A percentile compares a stretch with the other conserved stretches of the same genome.
These are phyloP conservation scores for Scedosporium aurantiacum DNA, from an alignment of 2,329 filamentous ascomycete genomes.

Conservation along the genomic window DNA sequence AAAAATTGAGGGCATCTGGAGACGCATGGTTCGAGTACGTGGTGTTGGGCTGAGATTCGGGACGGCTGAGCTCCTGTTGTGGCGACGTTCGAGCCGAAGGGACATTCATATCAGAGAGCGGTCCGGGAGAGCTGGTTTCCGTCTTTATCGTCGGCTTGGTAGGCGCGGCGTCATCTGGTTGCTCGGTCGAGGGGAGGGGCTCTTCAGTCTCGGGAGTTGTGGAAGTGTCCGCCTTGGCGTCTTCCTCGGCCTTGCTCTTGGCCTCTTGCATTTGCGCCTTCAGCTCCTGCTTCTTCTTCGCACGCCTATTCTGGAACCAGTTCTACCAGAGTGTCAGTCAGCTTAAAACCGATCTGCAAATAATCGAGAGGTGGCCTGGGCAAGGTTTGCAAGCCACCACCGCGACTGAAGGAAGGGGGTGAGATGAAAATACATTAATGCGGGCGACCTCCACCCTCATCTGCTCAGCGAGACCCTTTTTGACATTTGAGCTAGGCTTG, in stretches of 20 bases:
- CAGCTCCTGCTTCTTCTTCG: conserved; percentile 53
- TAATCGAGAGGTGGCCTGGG: background rate
- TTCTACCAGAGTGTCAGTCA: conserved; percentile 32
- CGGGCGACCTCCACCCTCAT: conserved; percentile 53
- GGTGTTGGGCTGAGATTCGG: background rate
- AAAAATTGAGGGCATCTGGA: background rate
- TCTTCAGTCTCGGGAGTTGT: background rate
- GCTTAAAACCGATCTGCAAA: background rate
- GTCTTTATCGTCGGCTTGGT: background rate
- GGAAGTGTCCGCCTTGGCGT: background rate
- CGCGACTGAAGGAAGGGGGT: background rate
- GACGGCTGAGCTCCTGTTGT: background rate
- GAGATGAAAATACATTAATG: conserved; percentile 40
- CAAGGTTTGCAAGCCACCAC: no score
- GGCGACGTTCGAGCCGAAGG: background rate
- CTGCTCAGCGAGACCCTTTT: conserved; percentile 48
- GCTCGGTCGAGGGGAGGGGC: background rate
- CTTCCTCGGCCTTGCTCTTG: conserved; percentile 1
- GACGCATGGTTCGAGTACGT: background rate
- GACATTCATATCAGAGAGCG: background rate
- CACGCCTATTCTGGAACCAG: conserved; percentile 58
- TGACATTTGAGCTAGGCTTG: conserved; percentile 51
- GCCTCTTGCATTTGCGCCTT: conserved; percentile 35
- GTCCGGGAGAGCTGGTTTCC: conserved; percentile 1
- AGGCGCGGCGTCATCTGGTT: background rate